phyloP scores from a whole-genome alignment of 257 asterid genomes.

The Plantago major region DNA sequence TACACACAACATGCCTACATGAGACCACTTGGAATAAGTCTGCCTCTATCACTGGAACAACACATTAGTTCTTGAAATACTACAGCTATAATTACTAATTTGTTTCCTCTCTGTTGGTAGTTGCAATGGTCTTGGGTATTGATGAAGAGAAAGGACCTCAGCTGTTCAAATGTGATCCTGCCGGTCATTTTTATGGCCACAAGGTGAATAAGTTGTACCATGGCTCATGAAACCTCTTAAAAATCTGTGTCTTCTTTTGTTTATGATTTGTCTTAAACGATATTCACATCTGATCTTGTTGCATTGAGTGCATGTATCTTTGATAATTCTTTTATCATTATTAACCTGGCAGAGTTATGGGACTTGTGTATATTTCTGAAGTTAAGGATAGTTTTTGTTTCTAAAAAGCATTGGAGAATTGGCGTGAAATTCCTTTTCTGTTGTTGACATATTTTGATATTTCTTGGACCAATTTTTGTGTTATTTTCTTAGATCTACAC shows the following conservation, averaged over 20 bases:
- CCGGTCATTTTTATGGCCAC: slow-evolving; percentile 98
- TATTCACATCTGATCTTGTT: not conserved
- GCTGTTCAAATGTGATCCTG: slow-evolving; percentile 98
- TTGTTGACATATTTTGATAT: too few species aligned
- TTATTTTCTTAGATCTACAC: too few species aligned
- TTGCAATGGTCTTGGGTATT: slow-evolving; percentile 93
- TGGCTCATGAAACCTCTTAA: too few species aligned
- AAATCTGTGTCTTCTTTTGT: slow-evolving; percentile 1
- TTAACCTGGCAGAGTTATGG: too few species aligned
- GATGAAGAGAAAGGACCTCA: slow-evolving; percentile 97
- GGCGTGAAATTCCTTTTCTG: too few species aligned
- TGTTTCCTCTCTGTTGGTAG: slow-evolving; percentile 27
- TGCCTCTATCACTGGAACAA: slow-evolving; percentile 25
- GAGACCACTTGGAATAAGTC: slow-evolving; percentile 99
- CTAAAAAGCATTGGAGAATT: too few species aligned
- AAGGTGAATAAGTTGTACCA: slow-evolving; percentile 46
- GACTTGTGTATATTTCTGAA: too few species aligned
- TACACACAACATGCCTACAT: slow-evolving; percentile 99
- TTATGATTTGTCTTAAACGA: not conserved
- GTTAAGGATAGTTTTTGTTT: too few species aligned
- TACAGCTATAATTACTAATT: not conserved
- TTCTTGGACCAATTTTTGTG: too few species aligned
- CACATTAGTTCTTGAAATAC: not conserved
- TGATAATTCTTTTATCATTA: too few species aligned
- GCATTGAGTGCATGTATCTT: too few species aligned